phyloP scores from a whole-genome alignment of 148 eudicot species.

The Pharnaceum exiguum region DNA sequence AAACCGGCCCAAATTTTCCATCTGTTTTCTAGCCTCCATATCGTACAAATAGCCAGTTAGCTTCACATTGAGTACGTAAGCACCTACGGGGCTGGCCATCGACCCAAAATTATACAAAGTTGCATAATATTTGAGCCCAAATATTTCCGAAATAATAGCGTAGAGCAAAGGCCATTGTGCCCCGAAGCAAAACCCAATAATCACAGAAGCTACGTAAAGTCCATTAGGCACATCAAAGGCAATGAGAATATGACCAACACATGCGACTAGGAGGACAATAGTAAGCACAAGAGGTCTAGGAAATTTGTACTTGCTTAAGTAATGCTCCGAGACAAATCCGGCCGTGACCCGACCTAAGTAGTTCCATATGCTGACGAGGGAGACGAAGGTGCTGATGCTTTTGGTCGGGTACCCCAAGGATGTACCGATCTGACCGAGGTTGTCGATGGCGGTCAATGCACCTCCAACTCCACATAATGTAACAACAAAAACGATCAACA shows the following conservation, averaged over 20 bases:
- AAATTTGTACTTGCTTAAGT: slow-evolving; percentile 19
- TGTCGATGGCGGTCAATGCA: slow-evolving; percentile 38
- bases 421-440: slow-evolving; percentile 58
- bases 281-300: slow-evolving; percentile 28
- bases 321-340: slow-evolving; percentile 22
- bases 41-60: slow-evolving; percentile 36
- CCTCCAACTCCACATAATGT: slow-evolving; percentile 45
- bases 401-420: no score
- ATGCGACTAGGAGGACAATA: slow-evolving; percentile 15
- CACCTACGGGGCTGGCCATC: slow-evolving; percentile 39
- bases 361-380: no score
- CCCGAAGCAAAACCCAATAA: slow-evolving; percentile 41
- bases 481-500: slow-evolving; percentile 36
- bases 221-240: slow-evolving; percentile 33
- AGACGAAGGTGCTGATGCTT: no score
- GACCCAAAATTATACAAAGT: slow-evolving; percentile 35
- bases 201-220: slow-evolving; percentile 33
- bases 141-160: slow-evolving; percentile 36
- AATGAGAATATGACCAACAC: slow-evolving; percentile 34
- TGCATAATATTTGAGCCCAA: slow-evolving; percentile 43
- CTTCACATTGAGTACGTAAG: slow-evolving; percentile 28
- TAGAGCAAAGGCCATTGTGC: slow-evolving; percentile 43
- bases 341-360: no score
- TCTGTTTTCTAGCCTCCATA: slow-evolving; percentile 24
- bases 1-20: slow-evolving; percentile 11